Percentiles rank a stretch among this genome's conserved stretches.
These are phyloP conservation scores for Jacaranda mimosifolia DNA, from an alignment of 257 asterid genomes.

Conservation along the genomic window DNA sequence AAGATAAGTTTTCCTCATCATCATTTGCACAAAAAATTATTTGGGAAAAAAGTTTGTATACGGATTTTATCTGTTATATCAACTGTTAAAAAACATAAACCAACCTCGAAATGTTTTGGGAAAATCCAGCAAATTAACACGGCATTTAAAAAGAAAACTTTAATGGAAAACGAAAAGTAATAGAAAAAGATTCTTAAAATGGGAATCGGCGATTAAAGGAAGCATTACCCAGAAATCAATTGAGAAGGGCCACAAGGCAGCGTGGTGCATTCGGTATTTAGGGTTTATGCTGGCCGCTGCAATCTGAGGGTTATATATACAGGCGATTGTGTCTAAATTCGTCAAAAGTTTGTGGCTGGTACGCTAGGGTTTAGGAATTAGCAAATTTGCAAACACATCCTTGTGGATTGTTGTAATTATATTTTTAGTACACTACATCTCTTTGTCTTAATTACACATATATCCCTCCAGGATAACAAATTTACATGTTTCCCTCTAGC, in stretches of 20 bases:
- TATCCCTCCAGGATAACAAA: no score
- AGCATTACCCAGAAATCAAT: conserved; percentile 1
- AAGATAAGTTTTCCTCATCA: conserved; percentile 30
- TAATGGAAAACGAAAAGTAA: neutral
- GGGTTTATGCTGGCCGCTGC: conserved; percentile 4
- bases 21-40: conserved; percentile 43
- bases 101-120: neutral
- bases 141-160: neutral
- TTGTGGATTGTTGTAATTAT: neutral
- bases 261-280: neutral
- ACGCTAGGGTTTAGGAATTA: conserved; percentile 37
- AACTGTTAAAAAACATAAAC: neutral
- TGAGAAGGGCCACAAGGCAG: neutral
- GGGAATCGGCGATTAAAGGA: neutral
- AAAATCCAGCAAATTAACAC: neutral
- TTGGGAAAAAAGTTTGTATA: no score
- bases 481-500: no score
- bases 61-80: neutral
- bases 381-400: conserved; percentile 30
- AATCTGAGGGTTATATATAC: neutral
- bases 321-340: neutral
- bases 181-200: neutral
- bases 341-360: neutral
- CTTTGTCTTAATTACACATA: no score
- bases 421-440: neutral